Base-by-base conservation (phyloP, 169 alveolate species). In the Cryptosporidium ubiquitum region DNA sequence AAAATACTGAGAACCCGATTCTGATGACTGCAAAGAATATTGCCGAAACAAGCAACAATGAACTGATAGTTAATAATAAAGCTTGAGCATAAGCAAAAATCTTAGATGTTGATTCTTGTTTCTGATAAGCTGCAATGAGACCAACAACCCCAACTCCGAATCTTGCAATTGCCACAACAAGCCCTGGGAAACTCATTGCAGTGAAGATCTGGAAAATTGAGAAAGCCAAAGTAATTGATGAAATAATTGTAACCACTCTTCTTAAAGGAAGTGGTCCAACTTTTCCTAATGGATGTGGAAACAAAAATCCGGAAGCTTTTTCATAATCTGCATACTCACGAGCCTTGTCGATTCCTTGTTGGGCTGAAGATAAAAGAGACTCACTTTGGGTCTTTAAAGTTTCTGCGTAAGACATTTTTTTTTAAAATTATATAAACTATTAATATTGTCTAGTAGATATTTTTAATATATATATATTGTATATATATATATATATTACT, bases 211-310 rank as follows among this genome's bases (percentile, higher is more conserved):
- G 89, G 33, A 79, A 79, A 23, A 79, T 64, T 44, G 89, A 79
- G 61, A 79, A 79, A 31, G 66, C 60, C 33, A 79, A 79, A 23
- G 79, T 58, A 26, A 57, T 44, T 31, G 89, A 58, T 79, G 89
- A 68, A 16, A 64, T 16, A 5, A 79, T 79, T 58, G 89, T 79
- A n/a, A 79, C 89, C 58, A 79, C 75, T 61, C 68, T 61, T 61
- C 89, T 79, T 9, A 79, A 29, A 14, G 89, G 74, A 79, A 79
- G 68, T n/a, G 89, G 89, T 12, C 89, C 89, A 18, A 79, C 89
- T 64, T 79, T 79, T 49, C 89, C 89, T n/a, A 79, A 64, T 44
- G 89, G 89, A 20, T 79, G 89, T 23, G 89, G 89, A 42, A 79
- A 79, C 52, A 79, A 40, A 31, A 79, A 61, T 3, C 89, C 89